phyloP scores from a whole-genome alignment of 1,284 basidiomycete genomes.

The Ganoderma lingzhi region DNA sequence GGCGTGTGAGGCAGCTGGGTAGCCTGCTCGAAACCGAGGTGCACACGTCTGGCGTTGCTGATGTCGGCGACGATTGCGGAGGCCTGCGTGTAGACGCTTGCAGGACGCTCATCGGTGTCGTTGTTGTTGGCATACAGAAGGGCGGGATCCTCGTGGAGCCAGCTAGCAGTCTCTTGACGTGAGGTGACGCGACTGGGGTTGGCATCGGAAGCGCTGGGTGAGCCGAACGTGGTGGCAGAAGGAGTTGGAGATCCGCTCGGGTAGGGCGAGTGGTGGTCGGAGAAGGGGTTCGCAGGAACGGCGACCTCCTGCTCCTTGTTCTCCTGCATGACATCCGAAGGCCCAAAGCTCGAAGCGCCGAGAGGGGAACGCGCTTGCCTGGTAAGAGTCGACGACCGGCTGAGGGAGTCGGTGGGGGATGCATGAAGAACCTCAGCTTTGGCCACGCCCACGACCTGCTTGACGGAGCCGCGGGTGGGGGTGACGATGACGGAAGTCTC shows the following conservation, averaged over 20 bases:
- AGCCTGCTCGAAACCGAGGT: constrained; percentile 56
- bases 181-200: constrained; percentile 27
- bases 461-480: constrained; percentile 65
- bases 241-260: constrained; percentile 43
- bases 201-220: constrained; percentile 38
- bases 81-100: constrained; percentile 69
- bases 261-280: constrained; percentile 61
- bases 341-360: constrained; percentile 76
- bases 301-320: constrained; percentile 48
- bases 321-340: constrained; percentile 66
- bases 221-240: constrained; percentile 53
- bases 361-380: constrained; percentile 65
- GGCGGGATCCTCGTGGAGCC: constrained; percentile 40
- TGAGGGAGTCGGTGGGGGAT: constrained; percentile 47
- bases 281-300: constrained; percentile 65
- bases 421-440: constrained; percentile 82
- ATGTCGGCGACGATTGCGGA: constrained; percentile 68
- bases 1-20: constrained; percentile 37
- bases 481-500: constrained; percentile 86
- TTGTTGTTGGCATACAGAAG: constrained; percentile 22
- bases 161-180: constrained; percentile 9
- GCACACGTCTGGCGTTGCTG: constrained; percentile 68
- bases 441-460: constrained; percentile 77
- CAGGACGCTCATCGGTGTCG: constrained; percentile 49
- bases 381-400: constrained; percentile 43